Conservation (phyloP, 2,329 filamentous ascomycete genomes). For the Colletotrichum eremochloae region DNA sequence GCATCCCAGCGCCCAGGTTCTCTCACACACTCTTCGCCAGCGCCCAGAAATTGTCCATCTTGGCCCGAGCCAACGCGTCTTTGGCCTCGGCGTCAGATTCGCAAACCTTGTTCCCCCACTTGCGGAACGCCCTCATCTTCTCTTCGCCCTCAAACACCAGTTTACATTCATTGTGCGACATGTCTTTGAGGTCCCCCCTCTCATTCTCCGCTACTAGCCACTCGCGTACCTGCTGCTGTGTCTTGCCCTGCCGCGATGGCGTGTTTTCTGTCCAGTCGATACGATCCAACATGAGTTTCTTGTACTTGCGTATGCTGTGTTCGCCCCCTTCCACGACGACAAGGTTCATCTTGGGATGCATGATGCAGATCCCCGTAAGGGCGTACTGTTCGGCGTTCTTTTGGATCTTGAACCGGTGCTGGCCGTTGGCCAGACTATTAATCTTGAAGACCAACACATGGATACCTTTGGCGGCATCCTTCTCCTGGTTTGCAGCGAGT, state of each 20-base stretch:
- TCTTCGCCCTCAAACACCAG: slow-evolving; percentile 93
- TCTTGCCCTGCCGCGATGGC: slow-evolving; percentile 72
- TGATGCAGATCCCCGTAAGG: slow-evolving; percentile 90
- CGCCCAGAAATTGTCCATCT: slow-evolving; percentile 97
- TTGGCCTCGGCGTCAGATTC: slow-evolving; percentile 92
- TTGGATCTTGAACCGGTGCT: slow-evolving; percentile 93
- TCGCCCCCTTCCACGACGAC: slow-evolving; percentile 93
- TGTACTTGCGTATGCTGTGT: slow-evolving; percentile 86
- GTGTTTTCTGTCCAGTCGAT: slow-evolving; percentile 96
- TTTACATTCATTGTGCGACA: slow-evolving; percentile 84
- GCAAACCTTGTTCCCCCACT: slow-evolving; percentile 91
- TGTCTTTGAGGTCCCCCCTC: slow-evolving; percentile 82
- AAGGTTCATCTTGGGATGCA: slow-evolving; percentile 90
- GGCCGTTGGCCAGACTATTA: slow-evolving; percentile 88
- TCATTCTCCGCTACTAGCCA: slow-evolving; percentile 88
- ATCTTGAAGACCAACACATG: slow-evolving; percentile 91
- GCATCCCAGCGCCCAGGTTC: not conserved
- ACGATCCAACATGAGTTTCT: slow-evolving; percentile 92
- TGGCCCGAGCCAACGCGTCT: slow-evolving; percentile 81
- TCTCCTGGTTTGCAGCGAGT: slow-evolving; percentile 83
- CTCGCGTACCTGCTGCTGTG: slow-evolving; percentile 72
- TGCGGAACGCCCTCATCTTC: slow-evolving; percentile 83
- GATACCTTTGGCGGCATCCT: slow-evolving; percentile 89
- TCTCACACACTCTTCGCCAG: slow-evolving; percentile 75
- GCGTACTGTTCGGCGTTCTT: slow-evolving; percentile 92